Base-by-base conservation (phyloP, 805 yeast species). In the Teunomyces funiuensis region DNA sequence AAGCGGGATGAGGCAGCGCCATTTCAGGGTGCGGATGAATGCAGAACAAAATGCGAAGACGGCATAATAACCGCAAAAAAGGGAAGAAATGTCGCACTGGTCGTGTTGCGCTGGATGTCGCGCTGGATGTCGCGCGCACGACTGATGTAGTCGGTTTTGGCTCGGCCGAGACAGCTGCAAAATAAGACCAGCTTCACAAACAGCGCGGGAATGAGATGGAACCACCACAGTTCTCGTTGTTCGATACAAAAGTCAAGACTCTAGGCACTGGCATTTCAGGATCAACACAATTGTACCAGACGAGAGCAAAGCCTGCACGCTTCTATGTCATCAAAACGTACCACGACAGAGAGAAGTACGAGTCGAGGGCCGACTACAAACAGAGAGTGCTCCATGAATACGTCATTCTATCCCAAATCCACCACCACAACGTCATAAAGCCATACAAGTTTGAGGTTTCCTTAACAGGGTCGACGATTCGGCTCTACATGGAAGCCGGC, bases 321-420 rank as follows among this genome's bases (percentile, higher is more conserved):
- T 28, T 30, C 19, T 64, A 58, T 41, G 85, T 80, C 0, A 62
- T 79, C 3, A 80, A 80, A 52, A 58, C 60, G 1, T 77, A 74
- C 54, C 62, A 60, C 25, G 44, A 57, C 2, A 61, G 54, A 38
- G 82, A 76, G 40, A 41, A 44, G 5, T 50, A 63, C 41, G 79
- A 76, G 48, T 43, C 66, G 2, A 60, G 58, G 26, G 29, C 46
- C n/a, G 79, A 73, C 37, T 74, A 71, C 46, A 49, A 53, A 9
- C 48, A 39, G 2, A 49, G 77, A n/a, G 66, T 70, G 0, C 43
- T 53, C 6, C 61, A 57, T 39, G 82, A 77, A 46, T 69, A 57
- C 38, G 28, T 42, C 1, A 43, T 70, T 3, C 59, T 73, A 7
- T 25, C 36, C 3, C 25, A 53, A 3, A 43, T 69, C 6, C 36